Conservation (phyloP, 2,329 filamentous ascomycete genomes). For the Colletotrichum australisinense region DNA sequence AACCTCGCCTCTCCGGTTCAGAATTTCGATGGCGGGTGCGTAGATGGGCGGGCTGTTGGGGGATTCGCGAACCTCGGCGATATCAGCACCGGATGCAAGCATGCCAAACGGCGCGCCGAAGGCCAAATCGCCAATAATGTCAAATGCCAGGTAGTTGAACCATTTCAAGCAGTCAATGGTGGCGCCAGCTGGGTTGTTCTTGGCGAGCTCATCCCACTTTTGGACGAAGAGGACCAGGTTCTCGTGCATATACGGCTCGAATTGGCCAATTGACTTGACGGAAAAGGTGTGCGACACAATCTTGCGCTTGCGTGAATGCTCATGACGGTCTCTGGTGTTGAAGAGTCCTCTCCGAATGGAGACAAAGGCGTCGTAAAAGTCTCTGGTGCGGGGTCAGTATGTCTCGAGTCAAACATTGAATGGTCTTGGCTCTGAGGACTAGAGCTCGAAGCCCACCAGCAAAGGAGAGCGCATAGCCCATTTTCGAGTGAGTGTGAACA, state of each 20-base stretch:
- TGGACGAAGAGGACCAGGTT: slow-evolving; percentile 81
- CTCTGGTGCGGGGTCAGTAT: slow-evolving; percentile 55
- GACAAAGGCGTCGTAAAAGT: slow-evolving; percentile 93
- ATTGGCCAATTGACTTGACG: slow-evolving; percentile 82
- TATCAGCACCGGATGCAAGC: slow-evolving; percentile 34
- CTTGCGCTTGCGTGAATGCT: slow-evolving; percentile 92
- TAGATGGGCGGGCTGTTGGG: slow-evolving; percentile 73
- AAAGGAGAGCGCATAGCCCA: too few species aligned
- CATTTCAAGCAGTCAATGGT: slow-evolving; percentile 72
- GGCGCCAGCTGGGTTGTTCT: slow-evolving; percentile 46
- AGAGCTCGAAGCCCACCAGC: too few species aligned
- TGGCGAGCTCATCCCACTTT: slow-evolving; percentile 74
- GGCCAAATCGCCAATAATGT: slow-evolving; percentile 39
- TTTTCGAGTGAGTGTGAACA: slow-evolving; percentile 19
- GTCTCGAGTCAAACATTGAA: neutral
- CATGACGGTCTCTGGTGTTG: slow-evolving; percentile 84
- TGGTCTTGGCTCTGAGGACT: neutral
- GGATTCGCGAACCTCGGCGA: slow-evolving; percentile 47
- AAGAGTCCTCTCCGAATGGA: slow-evolving; percentile 88
- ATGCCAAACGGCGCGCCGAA: slow-evolving; percentile 39
- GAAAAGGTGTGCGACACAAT: slow-evolving; percentile 89
- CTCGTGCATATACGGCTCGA: slow-evolving; percentile 88
- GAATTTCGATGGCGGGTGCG: slow-evolving; percentile 84
- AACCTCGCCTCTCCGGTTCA: slow-evolving; percentile 90
- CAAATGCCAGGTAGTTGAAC: slow-evolving; percentile 34